Base-by-base conservation (phyloP, 257 asterid species). In the Plantago elongata region DNA sequence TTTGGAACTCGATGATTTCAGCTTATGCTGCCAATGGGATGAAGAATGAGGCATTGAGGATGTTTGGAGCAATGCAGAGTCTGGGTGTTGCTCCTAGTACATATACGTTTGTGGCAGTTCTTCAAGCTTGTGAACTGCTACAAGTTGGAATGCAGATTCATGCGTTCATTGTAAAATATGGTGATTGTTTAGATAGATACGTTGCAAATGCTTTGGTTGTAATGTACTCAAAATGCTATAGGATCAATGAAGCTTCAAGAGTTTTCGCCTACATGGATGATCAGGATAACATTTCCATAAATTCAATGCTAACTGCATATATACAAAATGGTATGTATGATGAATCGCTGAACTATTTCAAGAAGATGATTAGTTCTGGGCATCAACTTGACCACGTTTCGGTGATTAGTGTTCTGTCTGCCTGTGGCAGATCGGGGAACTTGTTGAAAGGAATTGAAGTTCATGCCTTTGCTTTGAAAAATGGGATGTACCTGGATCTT, bases 1-100 rank as follows among this genome's bases (percentile, higher is more conserved):
- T 81, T 11, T 88, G 91, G 93, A 92, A 92, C 75, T 78, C 81
- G 30, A 82, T 86, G 62, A 81, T 89, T 58, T 92, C 92, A 45
- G 78, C 87, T 3, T 77, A 77, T 73, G 59, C 70, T 54, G 18
- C 54, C 1, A 72, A 64, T 62, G 81, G 89, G 65, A 82, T 67
- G 85, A 54, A 14, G 18, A 44, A n/a, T 37, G 83, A 88, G 64
- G 84, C 86, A 16, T 62, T 83, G 72, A 61, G 13, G 65, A 68
- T 83, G 22, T 80, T 89, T 16, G 17, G 11, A 12, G 88, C 80
- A 69, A 78, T 86, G 96, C 70, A 62, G 63, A 66, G 27, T 54
- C 71, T 64, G 11, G 60, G 75, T 67, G 74, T 83, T 16, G 16
- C 27, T 13, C 96, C 86, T 3, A 86, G 78, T 71, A 73, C 95